Base-by-base conservation (phyloP, 208 protist species). In the Acanthamoeba castellanii region DNA sequence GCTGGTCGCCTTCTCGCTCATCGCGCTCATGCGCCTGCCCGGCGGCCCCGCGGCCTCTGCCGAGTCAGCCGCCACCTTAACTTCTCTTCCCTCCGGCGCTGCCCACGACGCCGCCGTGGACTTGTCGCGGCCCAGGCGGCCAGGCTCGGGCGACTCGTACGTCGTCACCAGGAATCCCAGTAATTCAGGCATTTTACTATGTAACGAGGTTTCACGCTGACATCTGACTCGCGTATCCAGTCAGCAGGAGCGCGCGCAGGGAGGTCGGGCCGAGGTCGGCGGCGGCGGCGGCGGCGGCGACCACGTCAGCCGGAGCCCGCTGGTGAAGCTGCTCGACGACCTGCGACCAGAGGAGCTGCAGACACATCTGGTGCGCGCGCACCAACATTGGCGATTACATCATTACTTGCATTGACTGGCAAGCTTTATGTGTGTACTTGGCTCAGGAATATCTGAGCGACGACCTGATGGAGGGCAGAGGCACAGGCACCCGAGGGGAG, bases 361-460 rank as follows among this genome's bases (percentile, higher is more conserved):
- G 70, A 78, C 70, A 8, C 70, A 78, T 6, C n/a, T 78, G 70
- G 70, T 78, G 37, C 20, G 59, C 13, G 70, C 22, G 11, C 66
- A 74, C 22, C 13, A 37, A 1, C 32, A 74, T 16, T 32, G n/a
- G 11, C 11, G 11, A 37, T 27, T 30, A 1, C 13, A 74, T 74
- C 27, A 27, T 30, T 30, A 74, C 66, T 8, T 74, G 66, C 66
- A 13, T 13, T 74, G 27, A 30, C 32, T 74, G 66, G 32, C 16
- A 13, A 61, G 16, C 6, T 0, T 25, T 61, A 0, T 22, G 6
- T 22, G 55, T 22, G 1, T 3, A 61, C 55, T 25, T 22, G 20
- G 66, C 30, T 9, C 76, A 85, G 76, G 76, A 85, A 32, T 85
- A 57, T 57, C n/a, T 85, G 22, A 85, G 76, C 42, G 76, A 85